These are phyloP conservation scores for Entamoeba nuttalli DNA, from an alignment of 208 protist species.

Conservation along the genomic window DNA sequence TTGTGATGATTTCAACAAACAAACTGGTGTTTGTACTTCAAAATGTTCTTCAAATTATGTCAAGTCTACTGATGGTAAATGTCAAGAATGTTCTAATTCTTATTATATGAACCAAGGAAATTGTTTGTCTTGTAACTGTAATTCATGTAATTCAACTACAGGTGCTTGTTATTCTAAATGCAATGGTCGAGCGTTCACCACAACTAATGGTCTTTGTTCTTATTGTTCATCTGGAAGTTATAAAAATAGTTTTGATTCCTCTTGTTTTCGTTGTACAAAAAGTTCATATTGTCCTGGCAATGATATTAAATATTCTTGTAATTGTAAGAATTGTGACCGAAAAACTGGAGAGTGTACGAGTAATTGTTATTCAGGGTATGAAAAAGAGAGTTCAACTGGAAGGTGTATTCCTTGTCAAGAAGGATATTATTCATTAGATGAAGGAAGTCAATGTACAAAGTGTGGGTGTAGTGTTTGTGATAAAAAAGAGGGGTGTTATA, in stretches of 20 bases:
- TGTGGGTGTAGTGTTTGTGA: no score
- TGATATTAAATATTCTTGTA: neutral
- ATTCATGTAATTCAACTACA: neutral
- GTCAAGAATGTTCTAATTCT: neutral
- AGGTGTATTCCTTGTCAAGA: neutral
- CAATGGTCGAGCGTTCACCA: fast-evolving
- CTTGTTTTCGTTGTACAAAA: no score
- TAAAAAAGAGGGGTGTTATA: neutral
- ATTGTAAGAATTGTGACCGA: neutral
- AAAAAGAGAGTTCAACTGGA: neutral
- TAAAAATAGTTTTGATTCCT: no score
- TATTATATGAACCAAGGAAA: neutral
- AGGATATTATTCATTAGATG: neutral
- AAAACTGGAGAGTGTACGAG: neutral
- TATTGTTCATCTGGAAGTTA: neutral
- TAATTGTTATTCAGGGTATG: neutral
- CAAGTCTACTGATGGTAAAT: neutral
- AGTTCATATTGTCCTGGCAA: neutral
- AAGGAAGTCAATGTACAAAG: neutral
- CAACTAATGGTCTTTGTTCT: no score
- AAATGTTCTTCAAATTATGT: neutral
- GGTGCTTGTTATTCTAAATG: no score
- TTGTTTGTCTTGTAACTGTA: neutral
- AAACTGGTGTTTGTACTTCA: neutral
- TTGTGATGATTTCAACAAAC: neutral